Evolutionary conservation across 257 asterid species (phyloP).

Genomic region (Penstemon davidsonii): DNA sequence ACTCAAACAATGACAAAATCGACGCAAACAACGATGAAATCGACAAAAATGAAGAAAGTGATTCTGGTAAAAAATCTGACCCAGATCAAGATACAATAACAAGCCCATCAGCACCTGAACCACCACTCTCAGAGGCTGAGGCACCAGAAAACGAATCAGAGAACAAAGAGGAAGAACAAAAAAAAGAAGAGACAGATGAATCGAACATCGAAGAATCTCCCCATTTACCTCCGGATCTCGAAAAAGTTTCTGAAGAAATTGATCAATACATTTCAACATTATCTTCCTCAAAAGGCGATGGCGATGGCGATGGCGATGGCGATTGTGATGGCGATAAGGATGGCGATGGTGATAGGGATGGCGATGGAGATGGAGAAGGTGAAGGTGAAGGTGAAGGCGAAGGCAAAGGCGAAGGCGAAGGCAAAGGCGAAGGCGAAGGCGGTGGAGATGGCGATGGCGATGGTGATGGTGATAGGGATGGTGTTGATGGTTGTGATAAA

Average conservation of each 20-base stretch:
- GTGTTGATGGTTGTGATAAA: not conserved
- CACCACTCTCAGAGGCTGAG: too few relatives aligned
- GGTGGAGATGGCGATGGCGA: too few relatives aligned
- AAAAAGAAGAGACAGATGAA: slow-evolving; percentile 3
- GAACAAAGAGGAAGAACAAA: slow-evolving; percentile 6
- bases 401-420: too few relatives aligned
- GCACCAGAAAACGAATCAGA: not conserved
- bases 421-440: too few relatives aligned
- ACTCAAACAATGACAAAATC: not conserved
- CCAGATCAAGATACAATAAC: slow-evolving; percentile 18
- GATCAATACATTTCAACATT: slow-evolving; percentile 56
- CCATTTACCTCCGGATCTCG: slow-evolving; percentile 65
- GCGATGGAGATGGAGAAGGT: too few relatives aligned
- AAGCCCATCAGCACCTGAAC: too few relatives aligned
- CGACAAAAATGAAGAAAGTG: not conserved
- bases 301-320: not conserved
- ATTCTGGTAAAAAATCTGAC: slow-evolving; percentile 5
- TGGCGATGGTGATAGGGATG: too few relatives aligned
- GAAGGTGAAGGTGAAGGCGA: too few relatives aligned
- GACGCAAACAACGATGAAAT: not conserved
- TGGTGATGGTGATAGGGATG: too few relatives aligned
- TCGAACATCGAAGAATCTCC: slow-evolving; percentile 26
- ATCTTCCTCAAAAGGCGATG: slow-evolving; percentile 17
- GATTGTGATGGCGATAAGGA: too few relatives aligned
- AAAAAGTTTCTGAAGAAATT: slow-evolving; percentile 53